Base-by-base conservation (phyloP, 768 basidiomycete genomes). In the Punctularia strigosozonata region DNA sequence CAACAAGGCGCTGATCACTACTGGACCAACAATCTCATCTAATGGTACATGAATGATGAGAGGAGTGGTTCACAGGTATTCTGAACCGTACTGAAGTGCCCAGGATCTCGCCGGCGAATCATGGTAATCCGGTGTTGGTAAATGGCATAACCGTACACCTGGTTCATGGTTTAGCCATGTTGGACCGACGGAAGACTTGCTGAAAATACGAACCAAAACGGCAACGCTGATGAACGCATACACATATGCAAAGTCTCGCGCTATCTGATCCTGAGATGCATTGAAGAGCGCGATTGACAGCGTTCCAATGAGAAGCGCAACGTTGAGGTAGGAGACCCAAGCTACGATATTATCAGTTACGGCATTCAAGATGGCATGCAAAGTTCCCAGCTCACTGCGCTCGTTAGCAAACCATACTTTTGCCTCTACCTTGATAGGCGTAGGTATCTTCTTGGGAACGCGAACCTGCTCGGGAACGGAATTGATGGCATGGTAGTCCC, bases 321-420 rank as follows among this genome's bases (percentile, higher is more conserved):
- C 79, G 46, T 85, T 86, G 38, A 98, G 65, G 78, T 94, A 99
- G 0, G 91, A 73, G 23, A 98, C 71, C 85, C 91, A 95, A 2
- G 94, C 87, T 89, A 38, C 2, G 38, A 35, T 26, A 26, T 39
- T 14, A 28, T 22, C 28, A 3, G 25, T 32, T 6, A 37, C 5
- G 20, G 13, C 6, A 10, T 7, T 6, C 13, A 38, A 14, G 37
- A 24, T 30, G 21, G 15, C 14, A 19, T 3, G 25, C 13, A 22
- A 31, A 33, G 36, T 5, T 56, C 68, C 38, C 31, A 6, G 60
- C 78, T 43, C 34, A 90, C 87, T 90, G 53, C 88, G 66, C 59
- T 97, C 91, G 52, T 95, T 95, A 6, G 91, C 90, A 56, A 97
- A 94, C 91, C 92, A 97, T 35, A 97, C 91, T 52, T 97, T 97